These are phyloP conservation scores for Arabis alpina DNA, from an alignment of 345 rosid genomes.

Conservation along the genomic window DNA sequence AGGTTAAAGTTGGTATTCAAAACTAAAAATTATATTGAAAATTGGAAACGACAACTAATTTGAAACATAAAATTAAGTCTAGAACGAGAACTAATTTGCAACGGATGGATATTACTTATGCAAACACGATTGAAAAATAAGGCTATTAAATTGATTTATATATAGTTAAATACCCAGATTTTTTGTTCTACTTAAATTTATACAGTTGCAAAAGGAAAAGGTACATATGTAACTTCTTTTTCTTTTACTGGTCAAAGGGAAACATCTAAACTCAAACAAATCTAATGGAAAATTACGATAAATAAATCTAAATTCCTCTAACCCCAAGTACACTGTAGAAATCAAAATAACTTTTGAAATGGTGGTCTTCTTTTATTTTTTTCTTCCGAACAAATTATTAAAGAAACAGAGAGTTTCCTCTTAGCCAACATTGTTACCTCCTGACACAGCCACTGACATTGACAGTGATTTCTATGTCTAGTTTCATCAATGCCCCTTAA, in stretches of 20 bases:
- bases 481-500: constrained; percentile 21
- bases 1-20: too few relatives aligned
- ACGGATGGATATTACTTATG: too few relatives aligned
- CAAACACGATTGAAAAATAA: background rate
- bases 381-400: constrained; percentile 24
- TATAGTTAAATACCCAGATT: too few relatives aligned
- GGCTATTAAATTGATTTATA: too few relatives aligned
- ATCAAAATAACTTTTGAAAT: constrained; percentile 6
- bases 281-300: background rate
- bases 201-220: background rate
- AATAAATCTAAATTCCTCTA: background rate
- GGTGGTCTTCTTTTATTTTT: background rate
- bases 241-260: too few relatives aligned
- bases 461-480: constrained; percentile 38
- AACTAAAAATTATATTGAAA: too few relatives aligned
- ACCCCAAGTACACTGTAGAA: background rate
- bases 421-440: constrained; percentile 41
- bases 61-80: too few relatives aligned
- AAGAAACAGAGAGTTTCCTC: constrained; percentile 45
- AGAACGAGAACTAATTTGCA: too few relatives aligned
- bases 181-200: background rate
- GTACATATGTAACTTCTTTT: too few relatives aligned
- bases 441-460: constrained; percentile 41
- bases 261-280: background rate
- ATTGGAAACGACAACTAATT: too few relatives aligned